These are phyloP conservation scores for Phlyctochytrium bullatum DNA, from an alignment of 192 early-diverging fungal genomes.

Conservation along the genomic window DNA sequence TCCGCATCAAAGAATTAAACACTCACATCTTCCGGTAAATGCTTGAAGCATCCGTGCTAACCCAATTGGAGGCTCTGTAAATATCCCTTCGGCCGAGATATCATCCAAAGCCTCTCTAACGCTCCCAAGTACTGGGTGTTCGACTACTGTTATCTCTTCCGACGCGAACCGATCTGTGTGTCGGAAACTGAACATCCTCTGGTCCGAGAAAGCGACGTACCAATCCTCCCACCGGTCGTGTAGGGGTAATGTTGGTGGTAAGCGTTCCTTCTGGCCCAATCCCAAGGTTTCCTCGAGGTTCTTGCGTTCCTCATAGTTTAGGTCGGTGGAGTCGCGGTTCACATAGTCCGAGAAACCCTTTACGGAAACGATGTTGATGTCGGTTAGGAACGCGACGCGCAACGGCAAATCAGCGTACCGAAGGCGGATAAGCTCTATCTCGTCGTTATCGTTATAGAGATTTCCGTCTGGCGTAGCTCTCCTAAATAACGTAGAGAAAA, in stretches of 20 bases:
- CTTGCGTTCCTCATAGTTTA: too few species aligned
- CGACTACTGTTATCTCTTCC: constrained; percentile 19
- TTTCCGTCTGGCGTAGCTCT: too few species aligned
- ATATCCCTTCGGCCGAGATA: constrained; percentile 7
- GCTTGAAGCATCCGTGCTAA: background rate
- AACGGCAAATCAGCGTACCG: background rate
- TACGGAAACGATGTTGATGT: background rate
- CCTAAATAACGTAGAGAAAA: too few species aligned
- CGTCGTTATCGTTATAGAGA: background rate
- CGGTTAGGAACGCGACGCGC: background rate
- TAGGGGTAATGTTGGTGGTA: background rate
- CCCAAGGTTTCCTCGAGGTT: background rate
- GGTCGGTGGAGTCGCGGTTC: background rate
- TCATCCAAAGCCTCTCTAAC: constrained; percentile 14
- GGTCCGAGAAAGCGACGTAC: constrained; percentile 28
- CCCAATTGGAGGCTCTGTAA: background rate
- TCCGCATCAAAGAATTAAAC: background rate
- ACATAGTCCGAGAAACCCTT: background rate
- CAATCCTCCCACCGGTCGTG: constrained; percentile 10
- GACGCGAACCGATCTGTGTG: constrained; percentile 14
- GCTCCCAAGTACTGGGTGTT: constrained; percentile 19
- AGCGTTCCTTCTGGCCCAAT: too few species aligned
- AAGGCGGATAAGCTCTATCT: background rate
- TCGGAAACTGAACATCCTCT: constrained; percentile 12
- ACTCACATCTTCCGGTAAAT: background rate